Evolutionary conservation across 2,329 filamentous ascomycete species (phyloP), one percentile per base, ranked within the genome.

Genomic region (Verticillium isaacii): DNA sequence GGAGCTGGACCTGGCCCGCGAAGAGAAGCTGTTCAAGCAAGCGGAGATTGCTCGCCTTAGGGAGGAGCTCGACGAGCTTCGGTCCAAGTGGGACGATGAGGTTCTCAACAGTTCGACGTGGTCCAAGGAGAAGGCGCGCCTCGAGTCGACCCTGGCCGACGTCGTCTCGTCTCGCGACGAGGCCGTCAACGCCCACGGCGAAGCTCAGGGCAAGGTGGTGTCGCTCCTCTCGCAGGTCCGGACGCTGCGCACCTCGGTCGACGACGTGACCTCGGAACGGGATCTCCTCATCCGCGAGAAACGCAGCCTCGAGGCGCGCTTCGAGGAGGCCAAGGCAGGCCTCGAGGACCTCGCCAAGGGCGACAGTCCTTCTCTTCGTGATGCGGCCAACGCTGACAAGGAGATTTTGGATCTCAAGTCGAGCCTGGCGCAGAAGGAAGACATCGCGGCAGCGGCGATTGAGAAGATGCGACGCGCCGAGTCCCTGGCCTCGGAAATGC

Each of bases 391-490:
- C 67, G 89, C 93, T 70, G 94, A 98, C 76, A 91, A 89, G 69
- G 91, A 97, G 74, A 84, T 98, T 29, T 82, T 99, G 6, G 92
- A 96, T 64, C 85, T 99, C 66, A 97, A 95, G 78, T 90, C 92
- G 11, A 89, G 84, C 66, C 84, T 98, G 37, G 94, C 94, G 4
- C 93, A 97, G 70, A 92, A 97, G 71, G 92, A 98, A 76, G 94
- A 99, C 72, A 89, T 98, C 62, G 91, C 93, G 12, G 86, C 90
- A 1, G 94, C 95, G 3, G 94, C 94, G 0, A 89, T 98, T 50
- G 94, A 95, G 70, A 98, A 98, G 82, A 99, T 99, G 95, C 87
- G 94, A 61, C 89, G 94, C 29, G 92, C 95, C 2, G 94, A 99
- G 72, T 91, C 92, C 5, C 80, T 98, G 36, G 89, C 89, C 1